Base-by-base conservation (phyloP, 306 rosid genomes). In the Dryas drummondii region DNA sequence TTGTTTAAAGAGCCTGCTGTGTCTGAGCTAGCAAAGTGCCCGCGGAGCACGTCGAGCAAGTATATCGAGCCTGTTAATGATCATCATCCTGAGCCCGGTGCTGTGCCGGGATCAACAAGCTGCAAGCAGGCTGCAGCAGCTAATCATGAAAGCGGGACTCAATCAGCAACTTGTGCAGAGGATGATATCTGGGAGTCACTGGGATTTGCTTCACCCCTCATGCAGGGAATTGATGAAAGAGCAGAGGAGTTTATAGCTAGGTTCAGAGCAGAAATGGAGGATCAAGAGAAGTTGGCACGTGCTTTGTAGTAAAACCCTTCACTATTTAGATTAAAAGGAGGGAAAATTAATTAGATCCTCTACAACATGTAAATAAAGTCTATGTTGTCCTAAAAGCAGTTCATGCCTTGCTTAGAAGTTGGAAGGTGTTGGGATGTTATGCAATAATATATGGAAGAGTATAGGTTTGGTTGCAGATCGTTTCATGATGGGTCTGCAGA, bases 151-250 rank as follows among this genome's bases (percentile, higher is more conserved):
- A 65, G 72, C 32, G 73, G 51, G 17, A 41, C 50, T 14, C 76
- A 71, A 16, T 49, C 51, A 7, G 16, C 16, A 14, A 26, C 72
- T 3, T 12, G 48, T 11, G 13, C 73, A 0, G 87, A 82, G 17
- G 91, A 86, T 83, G 93, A 83, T 42, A 62, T 85, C 85, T 86
- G 89, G 96, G 97, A 92, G 79, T 88, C 93, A 0, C 4, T 88
- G 74, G 88, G 74, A 42, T 69, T 90, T 61, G 87, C 84, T 13
- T 92, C 97, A 4, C 91, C 96, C 19, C 83, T 53, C 17, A 80
- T 84, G 91, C 79, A 65, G 7, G 90, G 92, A 59, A 90, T 92
- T 12, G 86, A 92, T 61, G 82, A 82, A 71, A 78, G 93, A 81
- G 97, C 93, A 1, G 96, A 88, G 78, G 86, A 88, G 73, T 90